Evolutionary conservation across 129 eudicot species (phyloP), one percentile per base, ranked within the genome.

Genomic region (Chrysanthemum lavandulifolium): DNA sequence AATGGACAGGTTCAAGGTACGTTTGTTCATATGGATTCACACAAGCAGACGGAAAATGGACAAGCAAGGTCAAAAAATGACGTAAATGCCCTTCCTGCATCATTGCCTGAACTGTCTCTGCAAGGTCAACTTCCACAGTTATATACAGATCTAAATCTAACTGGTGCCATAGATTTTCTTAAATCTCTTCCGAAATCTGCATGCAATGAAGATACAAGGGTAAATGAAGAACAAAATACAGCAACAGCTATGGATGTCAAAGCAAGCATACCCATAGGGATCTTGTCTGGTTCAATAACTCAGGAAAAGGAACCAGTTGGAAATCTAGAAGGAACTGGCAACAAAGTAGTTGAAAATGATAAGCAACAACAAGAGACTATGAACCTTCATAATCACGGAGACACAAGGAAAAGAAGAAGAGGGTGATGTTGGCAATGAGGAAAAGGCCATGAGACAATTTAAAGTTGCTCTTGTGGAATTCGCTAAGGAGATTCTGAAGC

Each of bases 401-500:
- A 77, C 55, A 29, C 75, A 74, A 67, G 83, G 72, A 4, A 86
- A 78, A 64, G 84, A 54, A 61, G 86, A 82, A 67, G 94, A 86
- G 77, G 84, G 74, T 36, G 80, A 65, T 76, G 68, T 51, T 56
- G 75, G 69, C 29, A 87, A 89, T 67, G 96, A 89, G 74, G 95
- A 88, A 21, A 93, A 87, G 79, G 96, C 72, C 25, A 84, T 84
- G 82, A 81, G 95, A 14, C 14, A 77, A 10, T 93, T 93, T 63
- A 93, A 87, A 76, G 79, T 77, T 79, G 86, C 87, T 9, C 94
- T 93, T 36, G 84, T 83, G 40, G 96, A 93, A 56, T 84, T 80
- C 79, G 96, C 89, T 16, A 93, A 89, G 84, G 96, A 89, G 69
- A 84, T 87, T 51, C 50, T 93, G 68, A 93, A 93, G 76, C 98